Evolutionary conservation across 768 basidiomycete genomes (phyloP).

Genomic region (Rhodosporidiobolus sp.): DNA sequence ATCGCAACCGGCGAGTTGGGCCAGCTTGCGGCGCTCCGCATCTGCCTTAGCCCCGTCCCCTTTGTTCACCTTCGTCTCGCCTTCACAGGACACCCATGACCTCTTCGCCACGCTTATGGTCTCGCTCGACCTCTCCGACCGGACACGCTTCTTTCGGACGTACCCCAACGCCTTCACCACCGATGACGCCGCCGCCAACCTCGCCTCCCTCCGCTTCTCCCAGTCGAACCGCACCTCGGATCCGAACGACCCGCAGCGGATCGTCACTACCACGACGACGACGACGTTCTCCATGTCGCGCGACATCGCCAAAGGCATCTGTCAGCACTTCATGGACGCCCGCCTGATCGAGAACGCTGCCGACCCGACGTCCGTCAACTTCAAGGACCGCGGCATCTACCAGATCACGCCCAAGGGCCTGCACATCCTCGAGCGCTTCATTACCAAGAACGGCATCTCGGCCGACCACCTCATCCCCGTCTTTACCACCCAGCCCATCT

Average conservation of each 20-base stretch:
- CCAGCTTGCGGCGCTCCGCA: not conserved
- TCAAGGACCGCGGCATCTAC: conserved; percentile 98
- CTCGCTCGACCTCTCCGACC: conserved; percentile 78
- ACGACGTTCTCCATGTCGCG: conserved; percentile 99
- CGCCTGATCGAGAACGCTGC: conserved; percentile 94
- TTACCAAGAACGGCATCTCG: conserved; percentile 97
- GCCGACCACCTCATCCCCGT: conserved; percentile 86
- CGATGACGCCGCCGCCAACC: conserved; percentile 84
- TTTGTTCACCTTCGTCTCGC: not conserved
- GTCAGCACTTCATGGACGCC: conserved; percentile 99
- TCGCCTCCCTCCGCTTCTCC: conserved; percentile 94
- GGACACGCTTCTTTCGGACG: conserved; percentile 93
- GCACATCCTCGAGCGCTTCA: conserved; percentile 98
- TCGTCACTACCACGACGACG: conserved; percentile 98
- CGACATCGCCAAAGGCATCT: conserved; percentile 99
- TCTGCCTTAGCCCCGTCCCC: not conserved
- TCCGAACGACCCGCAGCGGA: conserved; percentile 93
- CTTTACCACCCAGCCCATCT: conserved; percentile 88
- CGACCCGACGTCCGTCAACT: conserved; percentile 78
- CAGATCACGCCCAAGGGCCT: conserved; percentile 94
- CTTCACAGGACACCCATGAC: conserved; percentile 84
- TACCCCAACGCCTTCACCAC: conserved; percentile 94
- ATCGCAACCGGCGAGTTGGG: not conserved
- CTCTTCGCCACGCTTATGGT: conserved; percentile 95
- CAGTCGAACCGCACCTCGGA: conserved; percentile 98